A percentile compares a stretch with the other conserved stretches of the same genome.
Conservation (phyloP, 2,329 filamentous ascomycete genomes). For the Colletotrichum truncatum region DNA sequence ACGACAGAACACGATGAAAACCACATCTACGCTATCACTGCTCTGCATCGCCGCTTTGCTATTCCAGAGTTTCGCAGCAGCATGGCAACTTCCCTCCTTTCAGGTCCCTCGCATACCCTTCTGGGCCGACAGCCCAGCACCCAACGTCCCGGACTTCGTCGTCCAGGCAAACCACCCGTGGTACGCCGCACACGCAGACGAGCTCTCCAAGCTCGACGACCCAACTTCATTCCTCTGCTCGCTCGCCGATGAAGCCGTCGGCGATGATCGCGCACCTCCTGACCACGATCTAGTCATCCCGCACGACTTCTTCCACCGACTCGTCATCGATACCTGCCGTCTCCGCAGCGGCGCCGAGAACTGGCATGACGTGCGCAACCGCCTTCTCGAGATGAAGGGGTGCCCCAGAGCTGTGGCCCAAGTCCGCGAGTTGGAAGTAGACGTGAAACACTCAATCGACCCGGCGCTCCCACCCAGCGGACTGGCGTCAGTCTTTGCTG, state of each 20-base stretch:
- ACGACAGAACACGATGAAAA: not conserved
- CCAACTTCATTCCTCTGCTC: not conserved
- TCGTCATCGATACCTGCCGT: not conserved
- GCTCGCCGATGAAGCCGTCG: not conserved
- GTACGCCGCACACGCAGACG: not conserved
- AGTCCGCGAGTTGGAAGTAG: not conserved
- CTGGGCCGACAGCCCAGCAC: not conserved
- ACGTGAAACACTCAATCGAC: not conserved
- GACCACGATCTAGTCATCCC: not conserved
- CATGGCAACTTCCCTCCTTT: not conserved
- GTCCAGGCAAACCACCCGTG: not conserved
- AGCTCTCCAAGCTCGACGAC: not conserved
- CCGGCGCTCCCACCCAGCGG: not conserved
- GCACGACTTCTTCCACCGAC: not conserved
- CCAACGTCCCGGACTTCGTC: constrained; percentile 5
- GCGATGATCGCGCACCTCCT: not conserved
- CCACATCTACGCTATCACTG: not conserved
- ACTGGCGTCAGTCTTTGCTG: not conserved
- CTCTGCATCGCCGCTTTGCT: not conserved
- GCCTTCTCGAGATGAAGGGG: not conserved
- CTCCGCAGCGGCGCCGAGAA: not conserved
- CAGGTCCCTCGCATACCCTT: not conserved
- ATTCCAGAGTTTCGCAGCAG: not conserved
- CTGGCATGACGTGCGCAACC: not conserved
- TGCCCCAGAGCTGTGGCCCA: not conserved